Base-by-base conservation (phyloP, 2,329 filamentous ascomycete genomes). In the Ascochyta viciae-villosae region DNA sequence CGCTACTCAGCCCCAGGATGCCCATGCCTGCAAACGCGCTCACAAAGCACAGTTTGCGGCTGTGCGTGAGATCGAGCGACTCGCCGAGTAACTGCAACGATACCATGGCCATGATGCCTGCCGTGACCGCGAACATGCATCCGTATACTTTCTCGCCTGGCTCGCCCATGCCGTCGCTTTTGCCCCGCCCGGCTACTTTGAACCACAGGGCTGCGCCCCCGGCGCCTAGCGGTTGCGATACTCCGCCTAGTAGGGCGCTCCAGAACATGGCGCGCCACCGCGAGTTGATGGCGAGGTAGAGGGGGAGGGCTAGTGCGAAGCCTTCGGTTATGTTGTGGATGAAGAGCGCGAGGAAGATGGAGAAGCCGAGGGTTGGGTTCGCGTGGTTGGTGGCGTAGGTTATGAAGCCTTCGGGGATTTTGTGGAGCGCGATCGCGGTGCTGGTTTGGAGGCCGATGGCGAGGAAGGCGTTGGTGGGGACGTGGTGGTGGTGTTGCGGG, bases 271-370 rank as follows among this genome's bases (percentile, higher is more conserved):
- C 94, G 66, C 88, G 89, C 71, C 86, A 80, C 41, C 92, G 89
- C 55, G 88, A 94, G 59, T 89, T 85, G 29, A 97, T 85, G 1
- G 95, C 95, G 68, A 99, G 90, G 76, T 96, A 99, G 0, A 99
- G 82, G 0, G 95, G 95, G 0, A 99, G 80, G 0, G 92, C 92
- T 84, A 99, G 89, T 59, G 93, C 91, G 73, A 98, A 98, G 1
- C 95, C 95, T 78, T 99, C 95, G 26, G 92, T 93, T 69, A 99
- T 96, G 78, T 98, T 99, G 82, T 99, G 95, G 56, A 99, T 94
- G 72, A 96, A 96, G 7, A 99, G 84, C 0, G 95, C 94, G 75
- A 98, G 85, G 78, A 99, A 99, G 50, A 99, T 92, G 48, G 91
- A 90, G 76, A 96, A 87, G 19, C 95, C 95, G 0, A 99, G 85